These are phyloP conservation scores for Pharus latifolius DNA, from an alignment of 176 grass and related monocot species.

Conservation along the genomic window DNA sequence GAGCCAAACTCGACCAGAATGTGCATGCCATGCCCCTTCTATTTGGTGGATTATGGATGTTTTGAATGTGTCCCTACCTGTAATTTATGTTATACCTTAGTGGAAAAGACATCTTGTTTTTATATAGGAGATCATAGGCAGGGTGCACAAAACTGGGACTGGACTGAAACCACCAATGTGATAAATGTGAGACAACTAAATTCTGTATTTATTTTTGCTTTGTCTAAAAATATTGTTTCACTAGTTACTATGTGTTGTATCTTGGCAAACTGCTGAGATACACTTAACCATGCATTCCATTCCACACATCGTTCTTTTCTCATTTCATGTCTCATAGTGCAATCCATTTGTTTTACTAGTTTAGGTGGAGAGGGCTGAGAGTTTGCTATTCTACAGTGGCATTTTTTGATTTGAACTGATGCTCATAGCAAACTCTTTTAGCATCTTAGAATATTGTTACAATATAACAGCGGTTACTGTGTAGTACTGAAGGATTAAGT, in stretches of 20 bases:
- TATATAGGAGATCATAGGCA: background rate
- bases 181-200: background rate
- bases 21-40: background rate
- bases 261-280: background rate
- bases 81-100: constrained; percentile 1
- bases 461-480: background rate
- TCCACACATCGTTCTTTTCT: no score
- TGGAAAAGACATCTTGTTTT: background rate
- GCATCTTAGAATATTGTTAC: constrained; percentile 4
- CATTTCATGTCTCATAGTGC: background rate
- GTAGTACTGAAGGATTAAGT: background rate
- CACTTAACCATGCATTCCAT: background rate
- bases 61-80: background rate
- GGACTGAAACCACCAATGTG: background rate
- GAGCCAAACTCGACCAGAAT: no score
- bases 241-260: background rate
- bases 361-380: background rate
- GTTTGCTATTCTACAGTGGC: background rate
- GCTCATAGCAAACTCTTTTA: background rate
- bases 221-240: background rate
- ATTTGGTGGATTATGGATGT: background rate
- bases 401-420: background rate
- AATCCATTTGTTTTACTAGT: background rate
- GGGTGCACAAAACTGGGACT: background rate
- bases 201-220: constrained; percentile 6